phyloP scores from a whole-genome alignment of 139 green algal species.

The Chara braunii region DNA sequence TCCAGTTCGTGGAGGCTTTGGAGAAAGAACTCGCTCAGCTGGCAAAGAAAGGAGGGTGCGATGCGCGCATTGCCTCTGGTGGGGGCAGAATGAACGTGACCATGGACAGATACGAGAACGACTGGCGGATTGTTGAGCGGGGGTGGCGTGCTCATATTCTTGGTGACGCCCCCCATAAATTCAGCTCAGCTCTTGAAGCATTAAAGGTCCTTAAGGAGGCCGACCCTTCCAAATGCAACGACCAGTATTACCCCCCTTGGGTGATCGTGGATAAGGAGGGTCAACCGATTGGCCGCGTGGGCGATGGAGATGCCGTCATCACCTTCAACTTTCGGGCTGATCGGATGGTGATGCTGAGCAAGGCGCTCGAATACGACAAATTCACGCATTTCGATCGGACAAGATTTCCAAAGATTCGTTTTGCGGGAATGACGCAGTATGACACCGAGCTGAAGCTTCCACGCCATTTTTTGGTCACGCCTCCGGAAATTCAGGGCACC shows the following conservation, averaged over 20 bases:
- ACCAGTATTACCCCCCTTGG: constrained; percentile 35
- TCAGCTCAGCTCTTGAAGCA: constrained; percentile 61
- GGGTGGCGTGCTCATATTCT: constrained; percentile 83
- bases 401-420: constrained; percentile 22
- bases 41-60: constrained; percentile 39
- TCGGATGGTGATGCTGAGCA: constrained; percentile 77
- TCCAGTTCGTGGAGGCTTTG: constrained; percentile 62
- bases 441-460: constrained; percentile 89
- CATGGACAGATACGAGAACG: constrained; percentile 92
- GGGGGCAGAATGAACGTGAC: constrained; percentile 88
- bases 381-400: too few relatives aligned
- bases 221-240: constrained; percentile 26
- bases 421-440: constrained; percentile 92
- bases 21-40: constrained; percentile 54
- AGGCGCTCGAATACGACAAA: too few relatives aligned
- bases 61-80: constrained; percentile 78
- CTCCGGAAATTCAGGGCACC: constrained; percentile 60
- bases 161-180: constrained; percentile 68
- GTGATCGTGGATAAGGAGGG: constrained; percentile 59
- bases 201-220: constrained; percentile 56
- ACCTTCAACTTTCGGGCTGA: constrained; percentile 92
- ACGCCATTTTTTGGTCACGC: constrained; percentile 76
- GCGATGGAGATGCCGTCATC: constrained; percentile 78
- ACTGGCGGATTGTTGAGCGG: constrained; percentile 87
- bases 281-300: constrained; percentile 70